Evolutionary conservation across 331 rosid genomes (phyloP), one percentile per base, ranked within the genome.

Genomic region (Cydonia oblonga): DNA sequence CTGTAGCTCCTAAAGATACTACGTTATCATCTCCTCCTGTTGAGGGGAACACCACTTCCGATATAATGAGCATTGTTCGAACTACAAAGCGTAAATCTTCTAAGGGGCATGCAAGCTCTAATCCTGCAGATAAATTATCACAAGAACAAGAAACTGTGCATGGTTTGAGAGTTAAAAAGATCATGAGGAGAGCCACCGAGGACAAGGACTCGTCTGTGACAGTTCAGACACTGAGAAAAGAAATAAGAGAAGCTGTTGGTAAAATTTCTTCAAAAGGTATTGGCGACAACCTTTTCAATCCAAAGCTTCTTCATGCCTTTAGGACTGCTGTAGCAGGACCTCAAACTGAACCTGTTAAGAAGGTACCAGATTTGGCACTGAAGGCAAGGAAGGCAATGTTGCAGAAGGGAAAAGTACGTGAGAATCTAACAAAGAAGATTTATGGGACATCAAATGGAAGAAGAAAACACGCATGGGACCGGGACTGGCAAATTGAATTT

Each of bases 401-500:
- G 83, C 97, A 89, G 78, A 95, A 87, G 77, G 96, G 98, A 24
- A 91, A 84, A 80, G 86, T 95, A 51, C 97, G 96, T 57, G 97
- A 89, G 77, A 80, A 90, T 80, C 76, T 95, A 62, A 95, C 98
- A n/a, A 95, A 84, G 88, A 91, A 95, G 86, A 91, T 95, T 61
- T 95, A 91, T 76, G 90, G 76, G 53, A 42, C 79, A 65, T 81
- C 90, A 63, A 89, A 79, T 86, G 98, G 98, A 81, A 89, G 85
- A 72, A 77, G 97, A 81, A 91, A 87, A 85, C 96, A 87, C 35
- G 96, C 97, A 62, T 9, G 98, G 98, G 97, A 95, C 80, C 80
- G 97, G 85, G 97, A 91, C 74, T 89, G 97, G 79, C 96, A 95
- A 82, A 81, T 95, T 56, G 98, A 95, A 80, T 95, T 95, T 83